phyloP scores from a whole-genome alignment of 2,329 filamentous ascomycete species.

The Phialophora verrucosa region DNA sequence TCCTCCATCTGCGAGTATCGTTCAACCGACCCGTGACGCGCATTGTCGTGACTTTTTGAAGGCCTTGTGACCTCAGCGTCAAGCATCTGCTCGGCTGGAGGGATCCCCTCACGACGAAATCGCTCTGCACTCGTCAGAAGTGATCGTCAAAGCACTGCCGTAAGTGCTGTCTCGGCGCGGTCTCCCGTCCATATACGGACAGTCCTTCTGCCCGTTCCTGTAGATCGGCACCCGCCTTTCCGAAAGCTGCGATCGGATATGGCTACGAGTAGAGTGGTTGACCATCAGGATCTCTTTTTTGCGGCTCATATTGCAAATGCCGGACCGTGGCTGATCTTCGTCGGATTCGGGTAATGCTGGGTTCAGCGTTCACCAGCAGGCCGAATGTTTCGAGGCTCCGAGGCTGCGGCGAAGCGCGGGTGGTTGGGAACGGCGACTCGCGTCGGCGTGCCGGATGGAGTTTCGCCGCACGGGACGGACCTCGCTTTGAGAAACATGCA shows the following conservation, averaged over 20 bases:
- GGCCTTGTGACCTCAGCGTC: not conserved
- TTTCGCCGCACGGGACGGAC: constrained; percentile 11
- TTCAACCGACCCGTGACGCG: not conserved
- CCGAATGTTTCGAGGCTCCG: not conserved
- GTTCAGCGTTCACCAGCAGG: not conserved
- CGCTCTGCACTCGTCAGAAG: not conserved
- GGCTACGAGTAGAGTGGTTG: not conserved
- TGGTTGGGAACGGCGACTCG: constrained; percentile 3
- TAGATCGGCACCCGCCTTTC: not conserved
- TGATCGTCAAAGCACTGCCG: not conserved
- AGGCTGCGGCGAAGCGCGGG: constrained; percentile 7
- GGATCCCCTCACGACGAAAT: not conserved
- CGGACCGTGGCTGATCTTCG: constrained; percentile 13
- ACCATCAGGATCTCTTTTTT: constrained; percentile 4
- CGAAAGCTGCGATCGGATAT: not conserved
- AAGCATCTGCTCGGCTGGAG: not conserved
- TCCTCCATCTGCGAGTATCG: not conserved
- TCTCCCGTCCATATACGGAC: constrained; percentile 9
- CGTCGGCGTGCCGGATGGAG: not conserved
- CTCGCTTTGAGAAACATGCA: constrained; percentile 11
- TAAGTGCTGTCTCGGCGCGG: constrained; percentile 7
- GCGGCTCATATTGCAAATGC: not conserved
- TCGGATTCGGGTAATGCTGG: constrained; percentile 1
- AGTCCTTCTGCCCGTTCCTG: not conserved
- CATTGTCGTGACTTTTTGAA: not conserved